A percentile compares a stretch with the other conserved stretches of the same genome.
These are phyloP conservation scores for Ogataea wickerhamii DNA, from an alignment of 805 yeast genomes.

Conservation along the genomic window DNA sequence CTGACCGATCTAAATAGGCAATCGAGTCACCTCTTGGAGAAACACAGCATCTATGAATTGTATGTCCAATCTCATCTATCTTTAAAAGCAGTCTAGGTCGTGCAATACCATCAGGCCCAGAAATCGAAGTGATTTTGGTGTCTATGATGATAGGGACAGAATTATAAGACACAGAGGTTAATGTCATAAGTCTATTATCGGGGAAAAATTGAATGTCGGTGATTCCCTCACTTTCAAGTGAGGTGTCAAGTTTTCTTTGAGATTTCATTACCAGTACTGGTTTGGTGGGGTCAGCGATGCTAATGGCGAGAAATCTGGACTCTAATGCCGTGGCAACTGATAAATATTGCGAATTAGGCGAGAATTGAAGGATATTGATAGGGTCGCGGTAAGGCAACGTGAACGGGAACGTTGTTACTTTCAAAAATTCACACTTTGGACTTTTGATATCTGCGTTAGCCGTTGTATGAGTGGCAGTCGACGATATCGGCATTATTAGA, in stretches of 20 bases:
- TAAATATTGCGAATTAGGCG: slow-evolving; percentile 64
- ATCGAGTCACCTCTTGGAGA: slow-evolving; percentile 87
- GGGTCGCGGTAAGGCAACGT: slow-evolving; percentile 88
- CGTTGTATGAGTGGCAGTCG: slow-evolving; percentile 11
- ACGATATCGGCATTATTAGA: slow-evolving; percentile 12
- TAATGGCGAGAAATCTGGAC: slow-evolving; percentile 72
- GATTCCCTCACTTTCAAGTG: slow-evolving; percentile 83
- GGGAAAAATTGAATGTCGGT: slow-evolving; percentile 77
- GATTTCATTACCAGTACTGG: slow-evolving; percentile 71
- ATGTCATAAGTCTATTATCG: slow-evolving; percentile 50
- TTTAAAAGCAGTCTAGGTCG: slow-evolving; percentile 60
- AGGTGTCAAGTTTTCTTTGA: slow-evolving; percentile 56
- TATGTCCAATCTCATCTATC: slow-evolving; percentile 76
- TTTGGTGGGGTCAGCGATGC: slow-evolving; percentile 56
- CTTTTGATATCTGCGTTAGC: not conserved
- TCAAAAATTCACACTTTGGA: slow-evolving; percentile 5
- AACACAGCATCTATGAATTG: slow-evolving; percentile 67
- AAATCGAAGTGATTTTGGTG: slow-evolving; percentile 49
- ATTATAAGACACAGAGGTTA: slow-evolving; percentile 57
- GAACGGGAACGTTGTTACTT: slow-evolving; percentile 35
- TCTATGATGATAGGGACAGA: slow-evolving; percentile 68
- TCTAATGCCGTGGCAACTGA: slow-evolving; percentile 77
- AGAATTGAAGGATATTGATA: slow-evolving; percentile 67
- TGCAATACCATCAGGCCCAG: slow-evolving; percentile 41
- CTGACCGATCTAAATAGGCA: slow-evolving; percentile 76